Base-by-base conservation (phyloP, 2,329 filamentous ascomycete species). In the Epichloe gansuensis region DNA sequence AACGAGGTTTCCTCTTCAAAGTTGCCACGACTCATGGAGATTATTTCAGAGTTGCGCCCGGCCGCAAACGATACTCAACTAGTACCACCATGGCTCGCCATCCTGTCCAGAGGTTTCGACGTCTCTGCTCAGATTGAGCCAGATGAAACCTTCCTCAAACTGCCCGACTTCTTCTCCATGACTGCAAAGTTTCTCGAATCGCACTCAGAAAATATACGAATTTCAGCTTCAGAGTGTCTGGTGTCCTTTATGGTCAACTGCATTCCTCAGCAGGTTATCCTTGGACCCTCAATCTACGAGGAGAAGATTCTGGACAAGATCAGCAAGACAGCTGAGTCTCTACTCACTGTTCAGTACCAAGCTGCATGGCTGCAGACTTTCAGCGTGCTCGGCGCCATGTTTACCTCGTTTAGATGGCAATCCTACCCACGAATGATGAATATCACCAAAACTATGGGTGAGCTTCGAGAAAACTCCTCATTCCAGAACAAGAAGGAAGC, bases 401-500 rank as follows among this genome's bases (percentile, higher is more conserved):
- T 95, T 58, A 88, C 95, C 60, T 78, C 84, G 2, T 73, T 96
- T 54, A 81, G 85, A 59, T 97, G 91, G 91, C 83, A 83, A 54
- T 82, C 90, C 2, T 78, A 85, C 59, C 89, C 90, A 5, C 83
- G 89, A 55, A 74, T 97, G 56, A 74, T 82, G 46, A 82, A 83
- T 51, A 80, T 93, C 44, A 80, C 90, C 55, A 85, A 82, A 64
- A 84, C 79, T 2, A 76, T 98, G 52, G 93, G 93, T 41, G 90
- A 95, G 56, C 77, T 98, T 51, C 85, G 93, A 54, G 81, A 85
- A 54, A 95, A 89, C 60, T 84, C 93, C 25, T 85, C 89, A 0
- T 98, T 98, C 68, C 77, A 84, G 53, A 89, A 89, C 50, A 98
- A 97, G 73, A 95, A 95, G 67, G 87, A 97, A 64, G 91, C 91